Percentiles rank a stretch among this genome's conserved stretches.
These are phyloP conservation scores for Prunus mira DNA, from an alignment of 306 rosid genomes.

Conservation along the genomic window DNA sequence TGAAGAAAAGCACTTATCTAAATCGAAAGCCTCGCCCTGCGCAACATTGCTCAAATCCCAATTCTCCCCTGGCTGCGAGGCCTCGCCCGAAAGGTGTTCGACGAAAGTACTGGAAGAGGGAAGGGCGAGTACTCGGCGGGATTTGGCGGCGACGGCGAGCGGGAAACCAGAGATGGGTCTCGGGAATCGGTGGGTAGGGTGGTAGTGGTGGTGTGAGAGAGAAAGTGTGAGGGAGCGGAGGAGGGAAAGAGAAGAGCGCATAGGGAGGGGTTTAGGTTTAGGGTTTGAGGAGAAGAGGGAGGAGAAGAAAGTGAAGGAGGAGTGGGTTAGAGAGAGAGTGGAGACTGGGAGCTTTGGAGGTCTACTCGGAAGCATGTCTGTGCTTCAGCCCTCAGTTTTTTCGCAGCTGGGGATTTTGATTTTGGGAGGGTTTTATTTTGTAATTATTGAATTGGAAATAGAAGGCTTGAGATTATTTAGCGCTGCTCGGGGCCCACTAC, in stretches of 20 bases:
- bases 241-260: conserved; percentile 15
- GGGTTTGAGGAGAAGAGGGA: conserved; percentile 1
- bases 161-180: not conserved
- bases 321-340: not conserved
- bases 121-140: not conserved
- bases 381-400: too few species aligned
- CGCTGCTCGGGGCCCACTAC: not conserved
- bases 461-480: not conserved
- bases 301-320: conserved; percentile 11
- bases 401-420: too few species aligned
- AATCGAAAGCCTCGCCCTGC: conserved; percentile 29
- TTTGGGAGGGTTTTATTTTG: not conserved
- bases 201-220: conserved; percentile 21
- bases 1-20: conserved; percentile 26
- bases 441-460: not conserved
- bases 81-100: conserved; percentile 30
- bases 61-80: conserved; percentile 6
- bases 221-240: conserved; percentile 28
- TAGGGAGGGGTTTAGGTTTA: conserved; percentile 1
- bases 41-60: conserved; percentile 20
- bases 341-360: conserved; percentile 15
- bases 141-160: not conserved
- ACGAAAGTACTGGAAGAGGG: conserved; percentile 29
- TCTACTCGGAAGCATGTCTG: conserved; percentile 22
- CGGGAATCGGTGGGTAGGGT: not conserved